Conservation (phyloP, 2,329 filamentous ascomycete species). For the Colletotrichum noveboracense region DNA sequence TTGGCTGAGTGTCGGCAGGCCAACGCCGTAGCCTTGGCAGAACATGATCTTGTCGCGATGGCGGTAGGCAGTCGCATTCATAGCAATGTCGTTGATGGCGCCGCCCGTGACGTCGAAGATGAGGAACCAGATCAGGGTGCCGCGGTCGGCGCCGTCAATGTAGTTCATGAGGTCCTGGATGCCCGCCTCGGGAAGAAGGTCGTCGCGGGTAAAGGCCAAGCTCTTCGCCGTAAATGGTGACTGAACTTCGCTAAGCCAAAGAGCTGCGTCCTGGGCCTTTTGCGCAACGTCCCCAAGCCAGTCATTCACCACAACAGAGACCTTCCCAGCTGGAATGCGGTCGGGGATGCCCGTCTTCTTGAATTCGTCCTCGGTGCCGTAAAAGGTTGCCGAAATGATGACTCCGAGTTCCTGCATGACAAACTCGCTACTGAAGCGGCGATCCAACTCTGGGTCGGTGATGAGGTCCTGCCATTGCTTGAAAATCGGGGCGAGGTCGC, state of each 20-base stretch:
- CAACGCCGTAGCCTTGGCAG: constrained; percentile 66
- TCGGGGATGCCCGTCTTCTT: constrained; percentile 52
- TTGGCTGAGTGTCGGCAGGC: constrained; percentile 48
- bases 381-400: constrained; percentile 65
- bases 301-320: constrained; percentile 56
- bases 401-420: constrained; percentile 58
- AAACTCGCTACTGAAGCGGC: constrained; percentile 63
- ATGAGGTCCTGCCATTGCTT: constrained; percentile 64
- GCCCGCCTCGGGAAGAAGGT: constrained; percentile 49
- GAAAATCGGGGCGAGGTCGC: constrained; percentile 54
- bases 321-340: constrained; percentile 47
- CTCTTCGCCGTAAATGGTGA: constrained; percentile 63
- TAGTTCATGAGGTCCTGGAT: constrained; percentile 59
- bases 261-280: constrained; percentile 52
- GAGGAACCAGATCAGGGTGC: constrained; percentile 62
- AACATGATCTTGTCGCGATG: constrained; percentile 70
- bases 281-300: constrained; percentile 66
- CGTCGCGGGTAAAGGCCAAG: constrained; percentile 54
- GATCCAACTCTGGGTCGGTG: constrained; percentile 58
- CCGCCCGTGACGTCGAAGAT: constrained; percentile 69
- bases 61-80: constrained; percentile 63
- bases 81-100: constrained; percentile 60
- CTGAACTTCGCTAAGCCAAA: constrained; percentile 52
- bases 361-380: constrained; percentile 63
- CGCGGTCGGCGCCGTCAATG: constrained; percentile 52